Evolutionary conservation across 2,329 filamentous ascomycete genomes (phyloP).

Genomic region (Blastomyces emzantsi): DNA sequence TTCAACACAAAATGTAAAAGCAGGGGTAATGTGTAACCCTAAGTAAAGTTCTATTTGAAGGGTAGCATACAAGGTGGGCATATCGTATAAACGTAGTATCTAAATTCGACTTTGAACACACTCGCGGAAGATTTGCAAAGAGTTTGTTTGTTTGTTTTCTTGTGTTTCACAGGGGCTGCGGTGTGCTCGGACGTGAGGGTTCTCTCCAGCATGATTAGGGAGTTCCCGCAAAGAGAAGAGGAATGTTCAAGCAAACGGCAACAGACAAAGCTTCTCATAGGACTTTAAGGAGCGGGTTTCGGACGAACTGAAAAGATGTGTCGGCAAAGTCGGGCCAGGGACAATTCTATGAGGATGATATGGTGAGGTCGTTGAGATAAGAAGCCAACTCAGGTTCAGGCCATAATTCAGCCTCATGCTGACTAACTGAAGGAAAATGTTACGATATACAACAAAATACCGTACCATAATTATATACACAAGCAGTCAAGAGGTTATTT

Average conservation of each 20-base stretch:
- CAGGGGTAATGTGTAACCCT: constrained; percentile 5
- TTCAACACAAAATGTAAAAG: background rate
- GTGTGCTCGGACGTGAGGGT: background rate
- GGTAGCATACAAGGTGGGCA: background rate
- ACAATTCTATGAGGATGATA: background rate
- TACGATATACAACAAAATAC: constrained; percentile 1
- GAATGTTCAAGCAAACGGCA: background rate
- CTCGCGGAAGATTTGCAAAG: background rate
- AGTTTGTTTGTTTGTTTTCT: background rate
- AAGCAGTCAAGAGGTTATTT: too few species aligned
- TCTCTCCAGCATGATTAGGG: background rate
- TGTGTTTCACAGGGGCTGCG: background rate
- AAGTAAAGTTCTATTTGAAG: background rate
- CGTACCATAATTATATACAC: background rate
- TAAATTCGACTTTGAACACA: background rate
- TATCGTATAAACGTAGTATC: background rate
- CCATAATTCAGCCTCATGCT: background rate
- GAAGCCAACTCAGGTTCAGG: background rate
- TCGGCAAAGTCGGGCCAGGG: background rate
- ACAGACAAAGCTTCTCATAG: background rate
- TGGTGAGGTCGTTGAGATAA: background rate
- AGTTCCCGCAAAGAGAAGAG: background rate
- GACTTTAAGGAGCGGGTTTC: background rate
- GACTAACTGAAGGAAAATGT: background rate
- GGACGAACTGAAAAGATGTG: background rate